Evolutionary conservation across 257 asterid species (phyloP), one percentile per base, ranked within the genome.

Genomic region (Mentha longifolia): DNA sequence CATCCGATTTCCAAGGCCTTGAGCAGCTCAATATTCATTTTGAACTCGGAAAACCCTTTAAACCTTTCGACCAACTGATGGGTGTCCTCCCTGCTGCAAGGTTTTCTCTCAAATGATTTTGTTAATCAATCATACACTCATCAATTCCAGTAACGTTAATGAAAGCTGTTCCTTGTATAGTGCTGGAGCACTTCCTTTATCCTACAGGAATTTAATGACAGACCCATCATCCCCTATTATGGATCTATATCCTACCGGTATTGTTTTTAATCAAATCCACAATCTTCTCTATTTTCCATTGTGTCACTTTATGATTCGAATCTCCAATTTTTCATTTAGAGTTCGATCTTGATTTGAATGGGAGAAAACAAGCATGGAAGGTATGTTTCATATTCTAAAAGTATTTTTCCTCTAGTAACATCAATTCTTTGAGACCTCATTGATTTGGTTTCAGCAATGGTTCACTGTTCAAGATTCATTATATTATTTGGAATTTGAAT

Each of bases 41-140:
- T 78, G 79, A 71, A 46, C 85, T 84, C 0, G 95, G 95, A 22
- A 63, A 76, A 75, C 95, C 95, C 74, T 85, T 88, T 72, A 85
- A 85, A 80, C 95, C 95, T 60, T 74, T 88, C 46, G 83, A 82
- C 80, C 95, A 88, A 78, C 79, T 88, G 70, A 85, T 88, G 95
- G 85, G 85, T 7, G 95, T 88, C 71, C 86, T 88, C 62, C 95
- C 95, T 66, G 89, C 95, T 77, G 91, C 91, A 63, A 88, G 95
- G 95, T 88, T 56, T 78, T 61, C 28, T 12, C n/a, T 20, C 35
- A 19, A 28, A 62, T 62, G 33, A 43, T 55, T 42, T 14, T 61
- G 51, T 37, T 20, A 25, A 13, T 22, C 16, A 69, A 46, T 25
- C 60, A 45, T 61, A 14, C 64, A 67, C 17, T 5, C 59, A 4